phyloP scores from a whole-genome alignment of 768 basidiomycete genomes.

The Podaxis sp. region DNA sequence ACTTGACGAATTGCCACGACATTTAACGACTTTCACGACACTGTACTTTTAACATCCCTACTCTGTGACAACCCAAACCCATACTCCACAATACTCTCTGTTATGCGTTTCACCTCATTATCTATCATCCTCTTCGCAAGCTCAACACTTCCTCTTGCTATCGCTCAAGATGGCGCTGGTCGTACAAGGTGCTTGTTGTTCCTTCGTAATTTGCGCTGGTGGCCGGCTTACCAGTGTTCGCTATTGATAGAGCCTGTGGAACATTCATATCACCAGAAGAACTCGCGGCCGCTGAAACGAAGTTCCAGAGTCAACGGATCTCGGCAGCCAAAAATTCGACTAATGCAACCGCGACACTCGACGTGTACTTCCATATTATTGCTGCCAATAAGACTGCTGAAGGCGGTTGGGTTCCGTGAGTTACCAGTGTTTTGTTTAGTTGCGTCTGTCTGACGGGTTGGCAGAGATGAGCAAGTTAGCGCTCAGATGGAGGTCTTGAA shows the following conservation, averaged over 20 bases:
- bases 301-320: constrained; percentile 35
- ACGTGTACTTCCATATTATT: constrained; percentile 47
- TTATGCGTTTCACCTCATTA: background rate
- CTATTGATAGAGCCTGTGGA: constrained; percentile 33
- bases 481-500: constrained; percentile 41
- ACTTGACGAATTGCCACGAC: background rate
- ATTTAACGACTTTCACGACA: background rate
- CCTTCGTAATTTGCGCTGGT: background rate
- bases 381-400: constrained; percentile 35
- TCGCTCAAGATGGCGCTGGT: background rate
- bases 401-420: constrained; percentile 39
- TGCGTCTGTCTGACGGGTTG: background rate
- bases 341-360: constrained; percentile 31
- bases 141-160: background rate
- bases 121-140: background rate
- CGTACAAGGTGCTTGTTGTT: background rate
- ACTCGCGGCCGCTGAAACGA: constrained; percentile 33
- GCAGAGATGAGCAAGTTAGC: constrained; percentile 31
- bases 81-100: background rate
- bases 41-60: background rate
- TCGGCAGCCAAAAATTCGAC: constrained; percentile 22
- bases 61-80: background rate
- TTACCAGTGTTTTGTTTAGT: constrained; percentile 14
- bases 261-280: constrained; percentile 34
- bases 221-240: background rate